Evolutionary conservation across 768 basidiomycete species (phyloP).

Genomic region (Suillus decipiens): DNA sequence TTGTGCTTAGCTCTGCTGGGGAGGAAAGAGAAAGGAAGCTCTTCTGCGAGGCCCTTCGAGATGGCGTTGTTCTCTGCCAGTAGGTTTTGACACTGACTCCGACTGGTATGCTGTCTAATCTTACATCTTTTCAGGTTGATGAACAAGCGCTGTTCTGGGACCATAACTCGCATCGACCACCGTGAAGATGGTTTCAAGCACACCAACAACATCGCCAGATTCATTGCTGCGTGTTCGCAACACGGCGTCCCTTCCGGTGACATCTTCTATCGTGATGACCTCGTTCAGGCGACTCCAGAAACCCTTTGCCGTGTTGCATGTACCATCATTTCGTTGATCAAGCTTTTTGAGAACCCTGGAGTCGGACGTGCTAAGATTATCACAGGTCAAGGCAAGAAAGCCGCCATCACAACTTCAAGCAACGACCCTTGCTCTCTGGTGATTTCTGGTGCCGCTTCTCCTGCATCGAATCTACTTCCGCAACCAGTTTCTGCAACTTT

Average conservation of each 20-base stretch:
- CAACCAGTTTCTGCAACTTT: slow-evolving; percentile 40
- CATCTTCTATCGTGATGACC: slow-evolving; percentile 67
- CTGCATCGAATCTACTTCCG: slow-evolving; percentile 58
- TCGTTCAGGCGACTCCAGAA: slow-evolving; percentile 60
- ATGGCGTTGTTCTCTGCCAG: slow-evolving; percentile 91
- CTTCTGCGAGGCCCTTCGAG: slow-evolving; percentile 76
- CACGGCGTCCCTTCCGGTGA: slow-evolving; percentile 65
- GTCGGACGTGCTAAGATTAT: slow-evolving; percentile 48
- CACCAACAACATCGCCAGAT: slow-evolving; percentile 73
- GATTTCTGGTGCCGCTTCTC: slow-evolving; percentile 50
- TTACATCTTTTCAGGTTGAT: slow-evolving; percentile 53
- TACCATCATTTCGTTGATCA: slow-evolving; percentile 70
- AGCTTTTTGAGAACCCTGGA: slow-evolving; percentile 57
- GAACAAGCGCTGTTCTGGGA: slow-evolving; percentile 71
- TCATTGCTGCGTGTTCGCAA: slow-evolving; percentile 72
- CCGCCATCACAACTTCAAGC: slow-evolving; percentile 28
- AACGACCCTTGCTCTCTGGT: slow-evolving; percentile 38
- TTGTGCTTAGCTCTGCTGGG: slow-evolving; percentile 49
- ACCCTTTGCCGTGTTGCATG: slow-evolving; percentile 70
- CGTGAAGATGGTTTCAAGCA: slow-evolving; percentile 67
- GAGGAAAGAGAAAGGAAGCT: slow-evolving; percentile 75
- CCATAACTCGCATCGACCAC: slow-evolving; percentile 61
- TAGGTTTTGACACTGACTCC: slow-evolving; percentile 44
- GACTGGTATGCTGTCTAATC: slow-evolving; percentile 8
- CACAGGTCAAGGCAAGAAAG: slow-evolving; percentile 40